Conservation (phyloP, 352 stramenopile genomes). For the Pythium phragmiticola region DNA sequence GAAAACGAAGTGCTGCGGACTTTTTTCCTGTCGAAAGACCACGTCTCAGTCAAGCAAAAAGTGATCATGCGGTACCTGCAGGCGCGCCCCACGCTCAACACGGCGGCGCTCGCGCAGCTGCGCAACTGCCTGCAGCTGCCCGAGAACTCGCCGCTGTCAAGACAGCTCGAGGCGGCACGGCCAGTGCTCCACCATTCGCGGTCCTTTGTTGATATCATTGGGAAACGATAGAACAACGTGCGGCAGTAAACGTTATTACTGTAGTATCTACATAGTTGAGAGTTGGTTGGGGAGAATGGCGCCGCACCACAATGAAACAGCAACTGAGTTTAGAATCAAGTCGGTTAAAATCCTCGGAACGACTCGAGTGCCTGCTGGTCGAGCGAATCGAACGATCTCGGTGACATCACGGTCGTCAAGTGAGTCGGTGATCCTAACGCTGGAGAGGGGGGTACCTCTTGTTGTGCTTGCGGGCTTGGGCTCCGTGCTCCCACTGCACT, state of each 20-base stretch:
- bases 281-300: not conserved
- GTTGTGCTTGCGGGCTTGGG: not conserved
- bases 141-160: constrained; percentile 52
- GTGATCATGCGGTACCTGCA: constrained; percentile 54
- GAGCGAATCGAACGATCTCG: constrained; percentile 18
- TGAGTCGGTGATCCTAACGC: not conserved
- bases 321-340: not conserved
- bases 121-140: constrained; percentile 51
- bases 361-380: constrained; percentile 22
- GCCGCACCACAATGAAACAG: not conserved
- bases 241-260: no score
- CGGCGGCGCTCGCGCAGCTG: constrained; percentile 43
- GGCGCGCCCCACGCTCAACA: constrained; percentile 35
- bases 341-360: constrained; percentile 3
- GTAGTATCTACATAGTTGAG: no score
- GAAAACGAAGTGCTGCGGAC: constrained; percentile 55
- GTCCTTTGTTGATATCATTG: constrained; percentile 51
- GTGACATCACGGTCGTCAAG: not conserved
- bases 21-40: constrained; percentile 47
- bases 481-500: constrained; percentile 4
- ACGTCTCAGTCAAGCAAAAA: constrained; percentile 46
- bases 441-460: not conserved
- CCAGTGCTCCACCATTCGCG: constrained; percentile 28
- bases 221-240: constrained; percentile 18
- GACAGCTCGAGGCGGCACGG: constrained; percentile 38